phyloP scores from a whole-genome alignment of 306 rosid species.

The Rubus idaeus region DNA sequence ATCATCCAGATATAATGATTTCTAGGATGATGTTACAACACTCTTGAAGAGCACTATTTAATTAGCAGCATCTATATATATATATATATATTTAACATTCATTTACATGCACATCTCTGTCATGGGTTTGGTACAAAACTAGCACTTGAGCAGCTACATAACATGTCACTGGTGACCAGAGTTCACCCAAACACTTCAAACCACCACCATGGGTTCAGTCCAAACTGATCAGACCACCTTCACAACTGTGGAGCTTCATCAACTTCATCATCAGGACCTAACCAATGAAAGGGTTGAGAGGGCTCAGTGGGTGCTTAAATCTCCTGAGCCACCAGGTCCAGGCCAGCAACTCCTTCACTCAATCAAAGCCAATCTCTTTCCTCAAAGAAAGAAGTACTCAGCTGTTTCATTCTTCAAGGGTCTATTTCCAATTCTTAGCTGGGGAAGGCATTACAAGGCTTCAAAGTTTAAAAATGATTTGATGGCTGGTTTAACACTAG shows the following conservation, averaged over 20 bases:
- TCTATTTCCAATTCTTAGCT: constrained; percentile 70
- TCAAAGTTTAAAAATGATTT: constrained; percentile 62
- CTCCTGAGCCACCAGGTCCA: constrained; percentile 66
- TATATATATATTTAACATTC: background rate
- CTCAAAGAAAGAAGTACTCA: constrained; percentile 33
- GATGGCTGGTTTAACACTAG: constrained; percentile 85
- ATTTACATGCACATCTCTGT: background rate
- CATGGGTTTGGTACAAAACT: background rate
- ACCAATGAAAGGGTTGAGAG: constrained; percentile 30
- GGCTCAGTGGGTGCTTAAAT: constrained; percentile 50
- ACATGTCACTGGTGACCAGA: constrained; percentile 5
- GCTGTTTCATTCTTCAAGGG: constrained; percentile 30
- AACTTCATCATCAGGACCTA: constrained; percentile 27
- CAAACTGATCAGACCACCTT: constrained; percentile 18
- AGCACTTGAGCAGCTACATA: background rate
- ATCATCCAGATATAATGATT: background rate
- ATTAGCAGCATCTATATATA: background rate
- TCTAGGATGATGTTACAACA: background rate
- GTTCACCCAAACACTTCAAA: constrained; percentile 58
- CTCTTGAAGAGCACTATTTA: background rate
- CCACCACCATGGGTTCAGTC: constrained; percentile 33
- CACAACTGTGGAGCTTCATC: constrained; percentile 30
- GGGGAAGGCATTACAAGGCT: constrained; percentile 59
- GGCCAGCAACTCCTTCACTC: constrained; percentile 37
- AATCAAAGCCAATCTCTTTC: constrained; percentile 38